Conservation (phyloP, 2,329 filamentous ascomycete genomes). For the Purpureocillium takamizusanense region DNA sequence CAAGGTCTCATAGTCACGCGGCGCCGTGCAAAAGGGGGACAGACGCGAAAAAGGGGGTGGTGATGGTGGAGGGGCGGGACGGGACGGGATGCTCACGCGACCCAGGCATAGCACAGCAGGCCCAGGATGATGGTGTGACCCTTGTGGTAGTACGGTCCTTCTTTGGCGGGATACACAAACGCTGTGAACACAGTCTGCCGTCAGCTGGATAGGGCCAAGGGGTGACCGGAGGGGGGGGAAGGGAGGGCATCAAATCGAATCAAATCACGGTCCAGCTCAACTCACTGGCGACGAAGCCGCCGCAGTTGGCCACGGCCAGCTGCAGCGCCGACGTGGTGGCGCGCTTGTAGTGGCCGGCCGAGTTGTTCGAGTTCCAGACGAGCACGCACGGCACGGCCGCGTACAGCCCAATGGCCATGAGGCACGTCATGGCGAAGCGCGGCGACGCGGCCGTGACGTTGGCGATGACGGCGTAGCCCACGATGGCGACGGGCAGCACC, state of each 20-base stretch:
- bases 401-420: constrained; percentile 59
- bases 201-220: too few species aligned
- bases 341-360: constrained; percentile 60
- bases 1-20: neutral
- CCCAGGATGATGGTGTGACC: constrained; percentile 55
- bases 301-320: constrained; percentile 56
- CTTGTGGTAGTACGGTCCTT: constrained; percentile 48
- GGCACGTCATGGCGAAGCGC: constrained; percentile 57
- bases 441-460: constrained; percentile 40
- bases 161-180: constrained; percentile 49
- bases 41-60: too few species aligned
- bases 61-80: too few species aligned
- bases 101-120: constrained; percentile 52
- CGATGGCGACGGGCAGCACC: constrained; percentile 54
- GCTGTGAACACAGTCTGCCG: constrained; percentile 26
- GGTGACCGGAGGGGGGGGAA: too few species aligned
- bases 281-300: constrained; percentile 55
- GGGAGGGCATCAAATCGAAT: too few species aligned
- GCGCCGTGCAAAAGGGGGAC: too few species aligned
- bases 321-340: constrained; percentile 59
- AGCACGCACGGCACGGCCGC: constrained; percentile 53
- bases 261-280: too few species aligned
- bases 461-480: constrained; percentile 56
- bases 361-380: constrained; percentile 61
- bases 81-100: constrained; percentile 37